Conservation (phyloP, 805 yeast species). For the Grigorovia humatica region DNA sequence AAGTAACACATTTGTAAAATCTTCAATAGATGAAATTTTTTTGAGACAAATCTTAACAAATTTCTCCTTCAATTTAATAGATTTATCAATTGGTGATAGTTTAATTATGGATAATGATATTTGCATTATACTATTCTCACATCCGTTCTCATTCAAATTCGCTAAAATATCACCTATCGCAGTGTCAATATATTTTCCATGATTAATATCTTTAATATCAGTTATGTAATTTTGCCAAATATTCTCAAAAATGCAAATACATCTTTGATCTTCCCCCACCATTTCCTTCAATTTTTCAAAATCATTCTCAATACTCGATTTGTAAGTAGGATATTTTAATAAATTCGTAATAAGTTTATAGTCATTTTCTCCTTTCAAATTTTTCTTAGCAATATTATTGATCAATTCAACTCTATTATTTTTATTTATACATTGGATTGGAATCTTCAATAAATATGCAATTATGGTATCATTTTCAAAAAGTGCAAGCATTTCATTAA, state of each 20-base stretch:
- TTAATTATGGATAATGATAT: conserved; percentile 11
- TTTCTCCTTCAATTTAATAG: not conserved
- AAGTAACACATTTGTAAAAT: not conserved
- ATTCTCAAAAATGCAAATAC: conserved; percentile 23
- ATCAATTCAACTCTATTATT: conserved; percentile 22
- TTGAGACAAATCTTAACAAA: conserved; percentile 1
- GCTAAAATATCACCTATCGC: not conserved
- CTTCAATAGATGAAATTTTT: not conserved
- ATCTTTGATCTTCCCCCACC: not conserved
- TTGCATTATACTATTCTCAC: conserved; percentile 6
- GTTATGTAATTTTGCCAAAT: conserved; percentile 34
- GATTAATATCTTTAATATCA: conserved; percentile 29
- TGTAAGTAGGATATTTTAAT: conserved; percentile 43
- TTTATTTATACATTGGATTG: conserved; percentile 40
- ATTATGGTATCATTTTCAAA: conserved; percentile 2
- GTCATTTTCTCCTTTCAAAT: conserved; percentile 3
- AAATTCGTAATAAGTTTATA: conserved; percentile 30
- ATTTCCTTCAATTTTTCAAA: conserved; percentile 15
- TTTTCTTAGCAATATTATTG: conserved; percentile 15
- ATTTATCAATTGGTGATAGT: not conserved
- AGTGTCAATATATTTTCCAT: conserved; percentile 9
- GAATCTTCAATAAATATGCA: conserved; percentile 27
- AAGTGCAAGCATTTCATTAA: conserved; percentile 14
- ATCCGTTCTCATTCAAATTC: conserved; percentile 1
- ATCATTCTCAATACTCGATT: conserved; percentile 41